These are phyloP conservation scores for Fragaria nilgerrensis DNA, from an alignment of 306 rosid genomes.

Conservation along the genomic window DNA sequence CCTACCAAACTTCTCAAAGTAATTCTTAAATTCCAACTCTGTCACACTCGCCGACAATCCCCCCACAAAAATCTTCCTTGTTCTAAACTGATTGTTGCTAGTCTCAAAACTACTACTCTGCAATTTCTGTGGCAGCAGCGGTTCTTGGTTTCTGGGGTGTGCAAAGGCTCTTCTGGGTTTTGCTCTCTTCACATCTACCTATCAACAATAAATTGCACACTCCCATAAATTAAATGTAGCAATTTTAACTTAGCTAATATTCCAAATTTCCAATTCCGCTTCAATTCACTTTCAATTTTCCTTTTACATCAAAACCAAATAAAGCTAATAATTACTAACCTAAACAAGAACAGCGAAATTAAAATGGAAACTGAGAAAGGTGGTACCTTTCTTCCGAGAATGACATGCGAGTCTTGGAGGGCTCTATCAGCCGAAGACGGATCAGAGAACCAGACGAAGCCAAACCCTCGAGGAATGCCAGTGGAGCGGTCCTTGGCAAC, in stretches of 20 bases:
- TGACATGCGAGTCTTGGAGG: slow-evolving; percentile 47
- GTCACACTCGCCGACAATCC: slow-evolving; percentile 66
- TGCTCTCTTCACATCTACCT: slow-evolving; percentile 73
- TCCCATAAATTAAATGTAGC: neutral
- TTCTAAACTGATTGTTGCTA: slow-evolving; percentile 38
- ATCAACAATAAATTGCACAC: slow-evolving; percentile 16
- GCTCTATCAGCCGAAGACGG: slow-evolving; percentile 53
- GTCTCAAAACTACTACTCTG: slow-evolving; percentile 40
- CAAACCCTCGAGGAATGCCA: slow-evolving; percentile 70
- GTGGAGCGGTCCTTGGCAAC: slow-evolving; percentile 48
- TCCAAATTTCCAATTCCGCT: neutral
- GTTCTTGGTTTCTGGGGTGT: slow-evolving; percentile 38
- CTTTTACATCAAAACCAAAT: neutral
- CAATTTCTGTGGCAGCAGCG: too few species aligned
- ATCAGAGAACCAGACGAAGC: slow-evolving; percentile 67
- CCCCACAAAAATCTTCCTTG: slow-evolving; percentile 82
- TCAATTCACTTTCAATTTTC: neutral
- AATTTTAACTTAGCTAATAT: neutral
- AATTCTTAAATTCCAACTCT: slow-evolving; percentile 60
- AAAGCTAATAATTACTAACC: neutral
- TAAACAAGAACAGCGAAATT: neutral
- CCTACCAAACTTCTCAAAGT: slow-evolving; percentile 72
- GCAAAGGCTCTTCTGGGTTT: slow-evolving; percentile 42
- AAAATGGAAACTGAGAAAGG: neutral
- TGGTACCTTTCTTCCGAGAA: slow-evolving; percentile 52